Base-by-base conservation (phyloP, 805 yeast species). In the Lipomyces spencermartinsiae region DNA sequence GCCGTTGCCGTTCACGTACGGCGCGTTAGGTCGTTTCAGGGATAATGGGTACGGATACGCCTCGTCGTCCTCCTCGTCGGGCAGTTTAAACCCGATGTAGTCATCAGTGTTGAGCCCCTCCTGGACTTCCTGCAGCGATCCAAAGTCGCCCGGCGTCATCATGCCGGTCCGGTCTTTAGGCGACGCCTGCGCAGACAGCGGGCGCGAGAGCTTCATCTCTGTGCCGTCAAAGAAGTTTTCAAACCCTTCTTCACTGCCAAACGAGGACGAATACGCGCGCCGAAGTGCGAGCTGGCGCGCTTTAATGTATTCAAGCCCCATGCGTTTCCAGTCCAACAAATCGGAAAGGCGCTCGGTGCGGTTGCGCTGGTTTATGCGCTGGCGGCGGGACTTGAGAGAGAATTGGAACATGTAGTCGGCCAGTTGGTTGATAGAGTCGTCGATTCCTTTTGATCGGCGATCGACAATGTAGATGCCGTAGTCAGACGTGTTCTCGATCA, bases 121-220 rank as follows among this genome's bases (percentile, higher is more conserved):
- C 66, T 87, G 87, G 51, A 92, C 91, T 77, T 94, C 99, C 78
- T 93, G 98, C 75, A 95, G 83, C 2, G 97, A 89, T n/a, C 98
- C 99, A 71, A 94, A 84, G 78, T 94, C 99, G 53, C 99, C 99
- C 0, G 99, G 99, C 1, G 99, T 94, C 97, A 93, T 94, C 73
- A 89, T 82, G 19, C 90, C 88, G 14, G 87, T 79, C 0, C 88
- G 79, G 71, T 86, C 92, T 66, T 93, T 83, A 69, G 99, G 98
- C 5, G 98, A 93, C 1, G 98, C 98, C 0, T 98, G 98, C n/a
- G 92, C 98, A 69, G 97, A 90, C 71, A 94, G 83, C 19, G 98
- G 98, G 76, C 97, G 86, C 6, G 97, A 87, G 68, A 94, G 86
- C 79, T 93, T 94, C 54, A 63, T 66, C 55, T 73, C 72, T 39